A percentile compares a stretch with the other conserved stretches of the same genome.
Conservation (phyloP, 345 rosid species). For the Ailanthus altissimus region DNA sequence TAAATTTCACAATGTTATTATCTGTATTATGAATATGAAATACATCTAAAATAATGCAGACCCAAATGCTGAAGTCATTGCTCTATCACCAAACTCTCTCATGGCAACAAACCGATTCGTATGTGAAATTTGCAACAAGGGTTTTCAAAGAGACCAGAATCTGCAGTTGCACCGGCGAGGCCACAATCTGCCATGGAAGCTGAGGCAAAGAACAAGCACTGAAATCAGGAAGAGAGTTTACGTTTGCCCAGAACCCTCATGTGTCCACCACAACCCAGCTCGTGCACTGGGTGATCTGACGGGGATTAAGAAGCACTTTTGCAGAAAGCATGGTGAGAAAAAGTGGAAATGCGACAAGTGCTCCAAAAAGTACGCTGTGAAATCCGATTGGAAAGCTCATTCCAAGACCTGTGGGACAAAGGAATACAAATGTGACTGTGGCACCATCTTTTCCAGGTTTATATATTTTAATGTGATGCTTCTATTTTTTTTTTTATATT, state of each 20-base stretch:
- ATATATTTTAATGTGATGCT: neutral
- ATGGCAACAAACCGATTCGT: slow-evolving; percentile 28
- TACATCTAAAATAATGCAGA: slow-evolving; percentile 25
- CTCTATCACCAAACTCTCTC: slow-evolving; percentile 34
- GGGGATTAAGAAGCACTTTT: slow-evolving; percentile 72
- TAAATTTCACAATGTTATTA: too few species aligned
- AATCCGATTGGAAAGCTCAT: slow-evolving; percentile 77
- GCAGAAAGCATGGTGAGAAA: slow-evolving; percentile 71
- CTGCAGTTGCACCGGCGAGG: slow-evolving; percentile 35
- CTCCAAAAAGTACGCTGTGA: slow-evolving; percentile 64
- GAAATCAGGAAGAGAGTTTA: slow-evolving; percentile 48
- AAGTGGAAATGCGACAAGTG: slow-evolving; percentile 72
- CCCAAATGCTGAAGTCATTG: slow-evolving; percentile 40
- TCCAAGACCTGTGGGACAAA: slow-evolving; percentile 63
- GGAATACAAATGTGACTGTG: slow-evolving; percentile 70
- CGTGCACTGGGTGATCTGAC: slow-evolving; percentile 73
- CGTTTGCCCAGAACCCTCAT: slow-evolving; percentile 60
- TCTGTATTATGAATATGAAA: neutral
- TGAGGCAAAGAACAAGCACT: slow-evolving; percentile 28
- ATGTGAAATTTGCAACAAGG: slow-evolving; percentile 21
- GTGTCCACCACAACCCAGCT: slow-evolving; percentile 65
- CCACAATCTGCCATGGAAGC: slow-evolving; percentile 47
- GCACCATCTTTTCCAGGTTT: slow-evolving; percentile 61
- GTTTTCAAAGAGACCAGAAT: slow-evolving; percentile 35
- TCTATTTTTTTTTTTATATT: too few species aligned